Evolutionary conservation across 345 rosid species (phyloP).

Genomic region (Bruguiera sexangula): DNA sequence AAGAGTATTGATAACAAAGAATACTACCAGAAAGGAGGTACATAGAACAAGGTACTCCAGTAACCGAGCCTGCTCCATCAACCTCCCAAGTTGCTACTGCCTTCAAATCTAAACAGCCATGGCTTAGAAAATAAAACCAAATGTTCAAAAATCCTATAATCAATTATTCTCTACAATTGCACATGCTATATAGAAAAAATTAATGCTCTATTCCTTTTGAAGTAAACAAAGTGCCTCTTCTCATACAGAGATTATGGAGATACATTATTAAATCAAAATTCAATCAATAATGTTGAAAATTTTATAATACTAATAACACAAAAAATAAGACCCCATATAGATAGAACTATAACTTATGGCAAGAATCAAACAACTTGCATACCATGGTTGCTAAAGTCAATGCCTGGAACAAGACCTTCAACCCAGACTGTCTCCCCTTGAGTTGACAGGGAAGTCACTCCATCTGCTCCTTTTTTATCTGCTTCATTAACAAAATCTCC

Average conservation of each 20-base stretch:
- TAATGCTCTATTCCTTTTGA: background rate
- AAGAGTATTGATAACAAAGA: slow-evolving; percentile 3
- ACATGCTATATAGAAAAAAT: background rate
- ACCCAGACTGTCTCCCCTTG: slow-evolving; percentile 76
- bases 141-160: background rate
- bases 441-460: slow-evolving; percentile 29
- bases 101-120: slow-evolving; percentile 52
- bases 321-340: background rate
- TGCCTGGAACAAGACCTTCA: slow-evolving; percentile 96
- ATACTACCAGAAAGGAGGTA: slow-evolving; percentile 79
- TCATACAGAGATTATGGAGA: background rate
- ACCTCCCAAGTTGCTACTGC: slow-evolving; percentile 97
- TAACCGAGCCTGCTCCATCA: slow-evolving; percentile 63
- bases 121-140: background rate
- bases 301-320: background rate
- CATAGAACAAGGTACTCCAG: slow-evolving; percentile 73
- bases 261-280: background rate
- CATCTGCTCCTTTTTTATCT: slow-evolving; percentile 36
- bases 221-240: background rate
- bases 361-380: slow-evolving; percentile 23
- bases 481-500: slow-evolving; percentile 15
- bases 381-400: slow-evolving; percentile 98
- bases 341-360: background rate
- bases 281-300: background rate
- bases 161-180: slow-evolving; percentile 2